Evolutionary conservation across 2,329 filamentous ascomycete genomes (phyloP).

Genomic region (Xylaria sp.): DNA sequence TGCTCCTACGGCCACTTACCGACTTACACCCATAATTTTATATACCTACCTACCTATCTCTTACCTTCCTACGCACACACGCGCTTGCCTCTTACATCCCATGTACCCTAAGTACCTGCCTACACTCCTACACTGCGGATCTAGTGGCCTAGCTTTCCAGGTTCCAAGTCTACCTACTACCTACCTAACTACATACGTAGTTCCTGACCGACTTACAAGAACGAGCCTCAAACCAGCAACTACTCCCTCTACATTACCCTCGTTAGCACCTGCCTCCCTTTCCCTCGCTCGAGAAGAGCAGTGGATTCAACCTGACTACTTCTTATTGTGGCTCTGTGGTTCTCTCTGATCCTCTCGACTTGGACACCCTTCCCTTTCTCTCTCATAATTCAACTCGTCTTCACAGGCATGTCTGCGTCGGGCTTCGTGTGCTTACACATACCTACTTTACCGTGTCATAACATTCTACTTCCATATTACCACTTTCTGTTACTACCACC

Average conservation of each 20-base stretch:
- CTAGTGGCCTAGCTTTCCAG: too few species aligned
- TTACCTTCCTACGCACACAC: not conserved
- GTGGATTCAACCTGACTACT: conserved; percentile 5
- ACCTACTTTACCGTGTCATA: not conserved
- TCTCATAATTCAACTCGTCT: not conserved
- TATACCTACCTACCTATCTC: conserved; percentile 4
- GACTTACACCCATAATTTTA: not conserved
- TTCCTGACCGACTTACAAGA: too few species aligned
- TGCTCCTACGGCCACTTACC: not conserved
- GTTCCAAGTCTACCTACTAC: too few species aligned
- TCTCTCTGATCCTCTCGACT: not conserved
- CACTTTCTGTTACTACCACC: conserved; percentile 9
- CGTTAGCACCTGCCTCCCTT: not conserved
- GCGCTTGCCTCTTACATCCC: not conserved
- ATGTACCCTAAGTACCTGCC: not conserved
- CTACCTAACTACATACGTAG: too few species aligned
- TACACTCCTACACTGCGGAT: too few species aligned
- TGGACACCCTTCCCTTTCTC: too few species aligned
- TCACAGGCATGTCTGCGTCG: conserved; percentile 1
- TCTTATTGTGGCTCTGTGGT: not conserved
- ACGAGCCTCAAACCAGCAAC: conserved; percentile 3
- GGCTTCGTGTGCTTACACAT: conserved; percentile 16
- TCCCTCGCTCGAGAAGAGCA: not conserved
- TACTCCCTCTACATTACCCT: not conserved
- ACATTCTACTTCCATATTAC: conserved; percentile 2